A percentile compares a stretch with the other conserved stretches of the same genome.
Conservation (phyloP, 208 protist genomes). For the Balamuthia mandrillaris region DNA sequence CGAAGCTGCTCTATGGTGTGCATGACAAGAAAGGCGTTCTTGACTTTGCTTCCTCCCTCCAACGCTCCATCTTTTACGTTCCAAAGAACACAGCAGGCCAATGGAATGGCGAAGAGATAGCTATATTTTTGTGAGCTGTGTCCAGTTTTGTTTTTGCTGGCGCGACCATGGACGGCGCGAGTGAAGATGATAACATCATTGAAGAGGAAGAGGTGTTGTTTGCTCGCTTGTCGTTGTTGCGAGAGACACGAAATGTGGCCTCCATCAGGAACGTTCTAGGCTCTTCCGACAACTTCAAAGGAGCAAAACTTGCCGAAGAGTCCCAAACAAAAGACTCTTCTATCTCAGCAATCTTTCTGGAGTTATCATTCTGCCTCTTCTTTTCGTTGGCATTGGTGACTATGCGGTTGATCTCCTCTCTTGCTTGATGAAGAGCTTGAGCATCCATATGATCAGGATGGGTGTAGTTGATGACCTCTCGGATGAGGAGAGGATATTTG, state of each 20-base stretch:
- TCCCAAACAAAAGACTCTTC: too few relatives aligned
- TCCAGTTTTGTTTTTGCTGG: constrained; percentile 13
- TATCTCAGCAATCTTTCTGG: too few relatives aligned
- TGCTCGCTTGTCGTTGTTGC: constrained; percentile 29
- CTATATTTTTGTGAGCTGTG: too few relatives aligned
- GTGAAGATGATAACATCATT: background rate
- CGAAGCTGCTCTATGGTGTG: constrained; percentile 11
- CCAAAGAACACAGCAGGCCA: background rate
- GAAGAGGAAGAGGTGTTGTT: background rate
- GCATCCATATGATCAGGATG: too few relatives aligned
- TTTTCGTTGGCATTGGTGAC: too few relatives aligned
- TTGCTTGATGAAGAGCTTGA: too few relatives aligned
- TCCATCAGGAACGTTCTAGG: background rate
- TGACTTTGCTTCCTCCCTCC: constrained; percentile 31
- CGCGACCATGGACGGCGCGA: too few relatives aligned
- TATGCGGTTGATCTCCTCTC: too few relatives aligned
- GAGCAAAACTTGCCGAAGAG: too few relatives aligned
- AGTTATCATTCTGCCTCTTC: too few relatives aligned
- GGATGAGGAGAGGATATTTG: constrained; percentile 19
- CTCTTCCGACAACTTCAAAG: too few relatives aligned
- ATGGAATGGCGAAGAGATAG: background rate
- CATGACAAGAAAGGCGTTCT: background rate
- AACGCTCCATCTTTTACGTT: background rate
- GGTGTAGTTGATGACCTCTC: too few relatives aligned
- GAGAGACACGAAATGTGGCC: background rate